Base-by-base conservation (phyloP, 2,329 filamentous ascomycete genomes). In the Colletotrichum karsti region DNA sequence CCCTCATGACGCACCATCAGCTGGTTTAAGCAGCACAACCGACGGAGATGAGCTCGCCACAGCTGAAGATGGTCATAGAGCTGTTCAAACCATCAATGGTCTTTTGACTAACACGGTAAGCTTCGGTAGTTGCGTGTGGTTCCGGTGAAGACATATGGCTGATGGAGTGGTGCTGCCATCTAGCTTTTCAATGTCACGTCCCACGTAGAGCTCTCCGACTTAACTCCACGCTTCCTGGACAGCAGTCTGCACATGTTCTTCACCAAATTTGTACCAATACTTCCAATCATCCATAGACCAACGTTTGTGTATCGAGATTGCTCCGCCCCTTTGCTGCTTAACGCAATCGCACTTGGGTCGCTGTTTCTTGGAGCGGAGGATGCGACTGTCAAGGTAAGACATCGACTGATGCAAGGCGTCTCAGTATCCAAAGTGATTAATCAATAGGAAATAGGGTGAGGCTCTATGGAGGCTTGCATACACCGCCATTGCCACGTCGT, bases 191-290 rank as follows among this genome's bases (percentile, higher is more conserved):
- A 59, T 2, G 56, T 59, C 22, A 59, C 56, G 8, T 59, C 56
- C 8, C 56, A 59, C 8, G 42, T 59, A 35, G 56, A 59, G 15
- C 42, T 59, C 10, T 59, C 56, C 3, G 56, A 59, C 13, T 15
- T 59, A 3, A 59, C 56, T 13, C 56, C 56, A 7, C 42, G 56
- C 5, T 59, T 59, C 9, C 42, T 59, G 13, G 56, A 59, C 41
- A 59, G 56, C 15, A 59, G 56, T 13, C 18, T 59, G 22, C 56
- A 59, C 30, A 59, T 59, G 56, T 59, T 59, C 30, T 59, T 59
- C 2, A 59, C 56, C 4, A 59, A 59, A 5, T 59, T 59, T n/a
- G 56, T 59, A 7, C 42, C 56, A 20, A 59, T 59, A 7, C 22
- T 59, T 4, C 42, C 56, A 12, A 22, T 59, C 41, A 59, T 59